A percentile compares a stretch with the other conserved stretches of the same genome.
phyloP scores from a whole-genome alignment of 768 basidiomycete species.

The Mycena sanguinolenta region DNA sequence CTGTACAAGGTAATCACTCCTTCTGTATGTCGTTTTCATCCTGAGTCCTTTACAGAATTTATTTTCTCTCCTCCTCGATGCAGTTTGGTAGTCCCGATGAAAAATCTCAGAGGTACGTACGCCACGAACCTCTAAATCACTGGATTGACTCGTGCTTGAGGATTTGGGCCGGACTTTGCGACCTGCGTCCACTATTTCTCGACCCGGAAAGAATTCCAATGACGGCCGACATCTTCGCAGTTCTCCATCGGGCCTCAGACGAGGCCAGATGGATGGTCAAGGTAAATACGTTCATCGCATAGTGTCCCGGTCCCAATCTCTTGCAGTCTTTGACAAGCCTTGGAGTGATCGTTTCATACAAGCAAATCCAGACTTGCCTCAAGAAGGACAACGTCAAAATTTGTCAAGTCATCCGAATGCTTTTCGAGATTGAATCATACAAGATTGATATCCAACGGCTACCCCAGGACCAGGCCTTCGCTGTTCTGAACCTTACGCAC shows the following conservation, averaged over 20 bases:
- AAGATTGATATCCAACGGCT: neutral
- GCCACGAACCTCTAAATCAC: neutral
- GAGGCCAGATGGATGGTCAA: neutral
- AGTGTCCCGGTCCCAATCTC: neutral
- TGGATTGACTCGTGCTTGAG: neutral
- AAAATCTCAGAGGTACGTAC: neutral
- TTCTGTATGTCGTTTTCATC: neutral
- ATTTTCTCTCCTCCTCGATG: neutral
- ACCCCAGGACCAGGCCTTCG: neutral
- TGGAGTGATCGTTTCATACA: neutral
- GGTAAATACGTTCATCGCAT: neutral
- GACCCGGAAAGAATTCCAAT: neutral
- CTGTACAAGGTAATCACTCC: neutral
- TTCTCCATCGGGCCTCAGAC: too few relatives aligned
- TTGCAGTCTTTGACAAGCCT: neutral
- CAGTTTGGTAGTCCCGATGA: neutral
- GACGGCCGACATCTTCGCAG: neutral
- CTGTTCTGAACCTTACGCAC: slow-evolving; percentile 1
- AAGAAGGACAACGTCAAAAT: neutral
- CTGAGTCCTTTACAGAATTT: neutral
- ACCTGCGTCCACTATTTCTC: neutral
- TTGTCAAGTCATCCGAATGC: neutral
- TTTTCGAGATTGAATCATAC: neutral
- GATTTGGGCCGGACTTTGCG: neutral
- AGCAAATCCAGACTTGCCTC: neutral